Conservation (phyloP, 2,329 filamentous ascomycete genomes). For the Tolypocladium sp. region DNA sequence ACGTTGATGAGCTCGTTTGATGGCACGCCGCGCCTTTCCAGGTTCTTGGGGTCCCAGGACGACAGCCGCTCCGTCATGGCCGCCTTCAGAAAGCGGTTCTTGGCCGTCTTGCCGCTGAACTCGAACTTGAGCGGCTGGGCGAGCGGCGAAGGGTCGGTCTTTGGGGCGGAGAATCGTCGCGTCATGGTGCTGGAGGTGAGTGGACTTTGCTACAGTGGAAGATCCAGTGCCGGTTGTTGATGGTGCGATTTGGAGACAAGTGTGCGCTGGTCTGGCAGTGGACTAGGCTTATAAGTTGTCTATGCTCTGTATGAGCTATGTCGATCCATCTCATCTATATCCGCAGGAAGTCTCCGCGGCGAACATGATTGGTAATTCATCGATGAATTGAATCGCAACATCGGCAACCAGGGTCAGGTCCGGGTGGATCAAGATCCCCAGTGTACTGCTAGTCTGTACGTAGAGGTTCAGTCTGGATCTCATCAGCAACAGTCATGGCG, state of each 20-base stretch:
- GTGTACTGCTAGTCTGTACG: too few species aligned
- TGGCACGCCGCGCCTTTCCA: constrained; percentile 36
- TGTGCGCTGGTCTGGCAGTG: not conserved
- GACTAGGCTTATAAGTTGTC: too few species aligned
- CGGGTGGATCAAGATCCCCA: not conserved
- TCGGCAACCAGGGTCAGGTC: too few species aligned
- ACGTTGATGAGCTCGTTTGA: constrained; percentile 35
- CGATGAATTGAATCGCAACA: not conserved
- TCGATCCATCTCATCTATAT: too few species aligned
- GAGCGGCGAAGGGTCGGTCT: constrained; percentile 16
- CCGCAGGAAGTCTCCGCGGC: not conserved
- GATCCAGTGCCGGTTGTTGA: not conserved
- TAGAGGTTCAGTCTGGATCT: too few species aligned
- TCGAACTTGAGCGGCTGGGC: constrained; percentile 36
- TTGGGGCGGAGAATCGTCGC: constrained; percentile 1
- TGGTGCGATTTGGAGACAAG: not conserved
- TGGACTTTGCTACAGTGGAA: not conserved
- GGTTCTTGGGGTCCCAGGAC: constrained; percentile 46
- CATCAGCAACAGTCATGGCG: not conserved
- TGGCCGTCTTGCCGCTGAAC: constrained; percentile 45
- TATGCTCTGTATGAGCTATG: too few species aligned
- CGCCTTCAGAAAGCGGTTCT: constrained; percentile 58
- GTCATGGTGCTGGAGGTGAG: constrained; percentile 4
- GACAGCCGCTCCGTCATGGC: constrained; percentile 59
- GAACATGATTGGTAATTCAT: not conserved